Conservation (phyloP, 2,329 filamentous ascomycete genomes). For the Hypoxylon sp. region DNA sequence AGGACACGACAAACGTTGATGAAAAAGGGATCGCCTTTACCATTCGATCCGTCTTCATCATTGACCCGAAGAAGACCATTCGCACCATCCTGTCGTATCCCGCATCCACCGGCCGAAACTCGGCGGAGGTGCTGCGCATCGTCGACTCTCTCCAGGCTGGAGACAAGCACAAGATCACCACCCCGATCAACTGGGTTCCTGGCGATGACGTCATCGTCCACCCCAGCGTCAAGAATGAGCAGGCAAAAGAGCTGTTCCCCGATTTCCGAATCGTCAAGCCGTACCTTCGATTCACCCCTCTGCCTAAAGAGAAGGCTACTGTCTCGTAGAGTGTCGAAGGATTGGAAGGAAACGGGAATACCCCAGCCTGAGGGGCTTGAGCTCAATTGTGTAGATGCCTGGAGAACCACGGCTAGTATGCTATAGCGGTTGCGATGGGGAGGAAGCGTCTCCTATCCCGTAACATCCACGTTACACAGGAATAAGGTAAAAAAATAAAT, state of each 20-base stretch:
- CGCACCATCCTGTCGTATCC: constrained; percentile 93
- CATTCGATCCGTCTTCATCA: constrained; percentile 94
- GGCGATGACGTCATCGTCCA: constrained; percentile 95
- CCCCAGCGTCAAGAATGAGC: constrained; percentile 82
- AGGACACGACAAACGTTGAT: constrained; percentile 85
- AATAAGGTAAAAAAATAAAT: neutral
- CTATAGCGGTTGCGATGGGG: neutral
- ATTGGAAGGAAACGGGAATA: neutral
- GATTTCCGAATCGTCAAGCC: constrained; percentile 77
- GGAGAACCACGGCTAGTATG: neutral
- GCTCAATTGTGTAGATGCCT: neutral
- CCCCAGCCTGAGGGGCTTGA: neutral
- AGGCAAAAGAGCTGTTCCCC: constrained; percentile 90
- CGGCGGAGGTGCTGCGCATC: constrained; percentile 81
- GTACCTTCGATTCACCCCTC: constrained; percentile 79
- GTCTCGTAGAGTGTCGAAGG: constrained; percentile 45
- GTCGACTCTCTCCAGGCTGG: constrained; percentile 84
- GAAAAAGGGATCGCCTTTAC: constrained; percentile 89
- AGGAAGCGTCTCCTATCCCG: neutral
- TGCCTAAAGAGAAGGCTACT: constrained; percentile 66
- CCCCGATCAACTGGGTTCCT: constrained; percentile 89
- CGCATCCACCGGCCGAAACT: constrained; percentile 88
- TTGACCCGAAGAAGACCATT: constrained; percentile 94
- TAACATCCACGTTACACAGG: neutral
- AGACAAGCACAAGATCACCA: constrained; percentile 89